Conservation (phyloP, 192 early-diverging fungal genomes). For the Coemansia sp. region DNA sequence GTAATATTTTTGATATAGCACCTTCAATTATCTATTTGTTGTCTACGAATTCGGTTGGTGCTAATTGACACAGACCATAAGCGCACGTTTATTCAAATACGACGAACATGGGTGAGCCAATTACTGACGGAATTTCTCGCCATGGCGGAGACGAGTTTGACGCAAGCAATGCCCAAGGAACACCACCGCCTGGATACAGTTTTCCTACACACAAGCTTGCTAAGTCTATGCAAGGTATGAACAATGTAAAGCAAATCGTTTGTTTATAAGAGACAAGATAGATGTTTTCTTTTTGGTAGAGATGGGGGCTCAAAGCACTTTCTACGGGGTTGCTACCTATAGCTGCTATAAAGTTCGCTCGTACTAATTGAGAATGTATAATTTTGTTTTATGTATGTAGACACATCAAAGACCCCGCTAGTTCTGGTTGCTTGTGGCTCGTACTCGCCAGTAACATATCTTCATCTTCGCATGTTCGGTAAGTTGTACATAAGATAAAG, state of each 20-base stretch:
- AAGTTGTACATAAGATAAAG: slow-evolving; percentile 19
- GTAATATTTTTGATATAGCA: not conserved
- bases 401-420: slow-evolving; percentile 63
- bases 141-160: slow-evolving; percentile 21
- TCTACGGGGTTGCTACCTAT: not conserved
- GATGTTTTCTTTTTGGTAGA: no score
- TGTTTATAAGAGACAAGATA: no score
- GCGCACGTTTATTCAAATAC: not conserved
- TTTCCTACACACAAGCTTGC: slow-evolving; percentile 53
- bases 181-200: slow-evolving; percentile 51
- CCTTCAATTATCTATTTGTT: not conserved
- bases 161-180: slow-evolving; percentile 22
- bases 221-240: slow-evolving; percentile 37
- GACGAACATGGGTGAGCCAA: slow-evolving; percentile 18
- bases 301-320: not conserved
- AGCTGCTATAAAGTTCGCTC: not conserved
- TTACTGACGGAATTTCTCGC: slow-evolving; percentile 53
- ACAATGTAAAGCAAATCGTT: not conserved
- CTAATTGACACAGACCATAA: not conserved
- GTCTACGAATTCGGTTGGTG: slow-evolving; percentile 1
- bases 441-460: slow-evolving; percentile 94
- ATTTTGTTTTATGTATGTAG: slow-evolving; percentile 22
- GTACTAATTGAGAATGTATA: not conserved
- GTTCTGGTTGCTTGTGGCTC: slow-evolving; percentile 96
- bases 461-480: slow-evolving; percentile 99